Evolutionary conservation across 2,329 filamentous ascomycete species (phyloP), one percentile per base, ranked within the genome.

Genomic region (Aspergillus bombycis): DNA sequence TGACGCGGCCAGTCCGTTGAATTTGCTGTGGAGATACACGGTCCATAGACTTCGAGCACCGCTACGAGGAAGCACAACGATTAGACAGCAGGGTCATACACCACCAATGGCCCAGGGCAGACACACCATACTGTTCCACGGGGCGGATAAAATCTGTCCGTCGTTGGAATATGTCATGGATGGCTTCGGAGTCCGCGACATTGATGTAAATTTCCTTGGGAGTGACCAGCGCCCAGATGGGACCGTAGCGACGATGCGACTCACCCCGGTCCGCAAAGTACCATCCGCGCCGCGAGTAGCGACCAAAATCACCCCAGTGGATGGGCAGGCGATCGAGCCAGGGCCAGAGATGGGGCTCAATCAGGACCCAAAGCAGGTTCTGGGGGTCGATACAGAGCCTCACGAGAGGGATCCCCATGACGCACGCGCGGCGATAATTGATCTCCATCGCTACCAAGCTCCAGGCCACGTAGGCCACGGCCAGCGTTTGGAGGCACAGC

Each of bases 221-320:
- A 9, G 60, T 61, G 21, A 61, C 60, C 12, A 57, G 30, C 11
- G 60, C 60, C 30, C 30, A 61, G n/a, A 57, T 57, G 12, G 60
- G 43, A 4, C 60, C 54, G 21, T 53, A 45, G 30, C 45, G 54
- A 6, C n/a, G 54, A 43, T 62, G 60, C 3, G 45, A 62, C 43
- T 62, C 45, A 3, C 41, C 54, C 4, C 36, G 43, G 21, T 62
- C 60, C 26, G 60, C 46, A 50, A 62, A 62, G 30, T 43, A 52
- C 54, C 54, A 62, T 14, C 60, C 60, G 3, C 60, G 41, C 19
- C 60, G 60, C 5, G 53, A 57, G 11, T 62, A 62, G 26, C 60
- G 60, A 21, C 59, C 59, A 38, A 61, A 61, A 16, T 16, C 58
- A 8, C 45, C 30, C 54, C 53, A 62, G 34, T 62, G 36, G 43